A percentile compares a stretch with the other conserved stretches of the same genome.
Evolutionary conservation across 768 basidiomycete species (phyloP).

Genomic region (Lepiota venenata): DNA sequence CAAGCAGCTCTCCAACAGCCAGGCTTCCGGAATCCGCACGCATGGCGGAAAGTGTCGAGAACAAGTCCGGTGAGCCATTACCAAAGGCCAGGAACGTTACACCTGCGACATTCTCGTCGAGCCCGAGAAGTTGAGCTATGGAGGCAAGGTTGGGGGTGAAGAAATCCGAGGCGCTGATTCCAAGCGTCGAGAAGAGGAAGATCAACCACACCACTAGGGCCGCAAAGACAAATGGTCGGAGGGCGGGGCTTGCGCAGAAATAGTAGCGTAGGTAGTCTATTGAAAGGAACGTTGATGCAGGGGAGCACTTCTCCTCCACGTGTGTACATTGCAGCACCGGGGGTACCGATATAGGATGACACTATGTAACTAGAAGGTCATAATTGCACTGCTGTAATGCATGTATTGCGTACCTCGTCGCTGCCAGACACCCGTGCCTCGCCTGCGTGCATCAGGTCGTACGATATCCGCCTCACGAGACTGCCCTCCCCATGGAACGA

Average conservation of each 20-base stretch:
- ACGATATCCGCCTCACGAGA: constrained; percentile 40
- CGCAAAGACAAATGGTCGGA: constrained; percentile 59
- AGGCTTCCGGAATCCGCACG: constrained; percentile 79
- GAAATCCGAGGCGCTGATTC: constrained; percentile 94
- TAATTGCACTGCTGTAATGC: background rate
- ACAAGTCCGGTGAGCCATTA: constrained; percentile 95
- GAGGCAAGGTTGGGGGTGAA: constrained; percentile 96
- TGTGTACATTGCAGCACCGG: constrained; percentile 59
- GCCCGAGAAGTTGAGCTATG: constrained; percentile 77
- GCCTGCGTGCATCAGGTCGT: constrained; percentile 29
- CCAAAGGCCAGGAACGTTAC: constrained; percentile 97
- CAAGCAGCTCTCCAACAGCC: constrained; percentile 93
- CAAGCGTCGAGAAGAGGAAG: constrained; percentile 95
- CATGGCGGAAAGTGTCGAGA: constrained; percentile 95
- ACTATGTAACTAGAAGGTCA: constrained; percentile 36
- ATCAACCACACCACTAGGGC: constrained; percentile 74
- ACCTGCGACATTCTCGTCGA: constrained; percentile 93
- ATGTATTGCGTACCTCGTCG: constrained; percentile 6
- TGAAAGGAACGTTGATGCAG: constrained; percentile 60
- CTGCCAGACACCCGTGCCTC: constrained; percentile 13
- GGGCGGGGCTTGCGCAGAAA: constrained; percentile 56
- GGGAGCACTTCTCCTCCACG: constrained; percentile 54
- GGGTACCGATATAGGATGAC: constrained; percentile 58
- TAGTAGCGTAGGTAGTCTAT: constrained; percentile 68
- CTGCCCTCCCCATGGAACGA: constrained; percentile 26